These are phyloP conservation scores for Umbelopsis sp. DNA, from an alignment of 371 early-diverging fungal species.

Conservation along the genomic window DNA sequence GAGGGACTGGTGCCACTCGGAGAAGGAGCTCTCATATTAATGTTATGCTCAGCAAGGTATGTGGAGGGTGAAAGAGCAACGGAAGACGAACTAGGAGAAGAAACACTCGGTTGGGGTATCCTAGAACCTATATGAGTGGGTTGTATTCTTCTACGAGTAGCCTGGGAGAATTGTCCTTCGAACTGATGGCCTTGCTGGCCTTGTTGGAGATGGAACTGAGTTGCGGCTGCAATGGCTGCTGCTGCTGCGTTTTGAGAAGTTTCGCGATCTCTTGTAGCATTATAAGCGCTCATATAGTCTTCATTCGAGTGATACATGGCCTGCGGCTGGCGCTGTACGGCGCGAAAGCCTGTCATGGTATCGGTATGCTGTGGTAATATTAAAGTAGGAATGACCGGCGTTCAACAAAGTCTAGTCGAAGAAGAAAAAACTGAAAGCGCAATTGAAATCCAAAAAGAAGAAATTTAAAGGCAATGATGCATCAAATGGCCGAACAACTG, in stretches of 20 bases:
- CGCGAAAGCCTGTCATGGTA: constrained; percentile 16
- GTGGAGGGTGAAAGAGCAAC: neutral
- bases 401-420: neutral
- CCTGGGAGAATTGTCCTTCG: neutral
- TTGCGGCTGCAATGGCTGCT: constrained; percentile 7
- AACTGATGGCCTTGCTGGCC: neutral
- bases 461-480: neutral
- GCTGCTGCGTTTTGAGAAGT: constrained; percentile 12
- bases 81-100: neutral
- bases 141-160: constrained; percentile 3
- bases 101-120: constrained; percentile 10
- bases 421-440: neutral
- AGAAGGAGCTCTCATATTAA: neutral
- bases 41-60: neutral
- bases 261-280: constrained; percentile 14
- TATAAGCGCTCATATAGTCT: neutral
- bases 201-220: constrained; percentile 8
- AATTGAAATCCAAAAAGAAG: neutral
- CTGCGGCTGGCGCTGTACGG: constrained; percentile 15
- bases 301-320: constrained; percentile 14
- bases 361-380: neutral
- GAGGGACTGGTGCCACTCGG: neutral
- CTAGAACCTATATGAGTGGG: constrained; percentile 5
- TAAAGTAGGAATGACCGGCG: constrained; percentile 13
- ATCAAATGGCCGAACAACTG: neutral